phyloP scores from a whole-genome alignment of 1,284 basidiomycete genomes.

The Trametes hirsuta region DNA sequence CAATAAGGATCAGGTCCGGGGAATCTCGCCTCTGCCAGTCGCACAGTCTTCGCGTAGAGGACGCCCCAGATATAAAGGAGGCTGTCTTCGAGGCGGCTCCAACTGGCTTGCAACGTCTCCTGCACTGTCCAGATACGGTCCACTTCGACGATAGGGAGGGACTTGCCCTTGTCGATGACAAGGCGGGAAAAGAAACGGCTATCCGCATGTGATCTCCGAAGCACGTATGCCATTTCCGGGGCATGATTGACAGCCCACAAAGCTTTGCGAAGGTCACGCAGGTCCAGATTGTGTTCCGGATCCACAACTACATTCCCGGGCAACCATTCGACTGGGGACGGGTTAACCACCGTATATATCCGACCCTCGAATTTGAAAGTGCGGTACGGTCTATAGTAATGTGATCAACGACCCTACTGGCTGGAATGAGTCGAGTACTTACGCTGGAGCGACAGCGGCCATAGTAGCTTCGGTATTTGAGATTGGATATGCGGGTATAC shows the following conservation, averaged over 20 bases:
- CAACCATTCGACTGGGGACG: background rate
- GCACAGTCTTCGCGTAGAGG: background rate
- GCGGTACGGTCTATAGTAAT: no score
- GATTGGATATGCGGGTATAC: no score
- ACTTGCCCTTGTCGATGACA: background rate
- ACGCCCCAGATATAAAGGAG: background rate
- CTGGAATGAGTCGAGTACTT: no score
- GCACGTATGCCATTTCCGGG: conserved; percentile 15
- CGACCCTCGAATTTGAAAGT: conserved; percentile 28
- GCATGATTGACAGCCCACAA: background rate
- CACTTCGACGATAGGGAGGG: background rate
- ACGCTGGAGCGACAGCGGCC: no score
- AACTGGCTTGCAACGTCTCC: background rate
- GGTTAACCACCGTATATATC: conserved; percentile 28
- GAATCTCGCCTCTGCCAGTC: background rate
- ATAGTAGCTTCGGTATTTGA: no score
- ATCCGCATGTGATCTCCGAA: background rate
- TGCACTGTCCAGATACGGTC: background rate
- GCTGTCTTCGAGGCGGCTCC: background rate
- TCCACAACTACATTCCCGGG: background rate
- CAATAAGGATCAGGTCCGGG: background rate
- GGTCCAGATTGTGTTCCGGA: background rate
- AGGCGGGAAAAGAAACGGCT: background rate
- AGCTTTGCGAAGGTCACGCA: conserved; percentile 4
- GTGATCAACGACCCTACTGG: no score